Evolutionary conservation across 768 basidiomycete genomes (phyloP).

Genomic region (Hygrophorus russula): DNA sequence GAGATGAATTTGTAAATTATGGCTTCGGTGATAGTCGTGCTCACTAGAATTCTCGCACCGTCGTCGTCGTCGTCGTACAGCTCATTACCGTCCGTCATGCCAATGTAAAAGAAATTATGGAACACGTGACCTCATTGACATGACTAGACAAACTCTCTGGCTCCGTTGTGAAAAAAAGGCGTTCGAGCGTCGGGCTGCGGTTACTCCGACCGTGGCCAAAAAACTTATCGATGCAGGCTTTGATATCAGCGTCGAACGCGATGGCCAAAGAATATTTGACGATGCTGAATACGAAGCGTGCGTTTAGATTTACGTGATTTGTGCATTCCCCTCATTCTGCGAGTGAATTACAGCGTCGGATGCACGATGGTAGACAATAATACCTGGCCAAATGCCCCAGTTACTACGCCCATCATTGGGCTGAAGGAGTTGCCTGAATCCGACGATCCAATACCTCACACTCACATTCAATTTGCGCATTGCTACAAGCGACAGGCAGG

Average conservation of each 20-base stretch:
- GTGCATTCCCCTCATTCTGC: conserved; percentile 1
- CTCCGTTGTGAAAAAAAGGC: conserved; percentile 95
- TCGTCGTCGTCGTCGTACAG: no score
- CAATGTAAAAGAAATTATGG: conserved; percentile 13
- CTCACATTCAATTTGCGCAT: conserved; percentile 97
- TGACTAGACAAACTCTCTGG: conserved; percentile 63
- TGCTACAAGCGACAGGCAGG: conserved; percentile 95
- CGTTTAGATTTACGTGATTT: conserved; percentile 19
- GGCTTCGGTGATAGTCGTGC: conserved; percentile 13
- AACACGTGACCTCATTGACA: conserved; percentile 22
- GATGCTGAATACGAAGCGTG: conserved; percentile 90
- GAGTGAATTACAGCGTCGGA: conserved; percentile 52
- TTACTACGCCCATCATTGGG: conserved; percentile 73
- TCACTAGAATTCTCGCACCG: no score
- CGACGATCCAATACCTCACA: conserved; percentile 75
- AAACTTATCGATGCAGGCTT: conserved; percentile 84
- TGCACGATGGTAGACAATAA: conserved; percentile 83
- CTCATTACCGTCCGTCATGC: no score
- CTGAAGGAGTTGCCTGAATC: conserved; percentile 92
- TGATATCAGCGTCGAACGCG: conserved; percentile 84
- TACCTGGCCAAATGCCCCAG: conserved; percentile 78
- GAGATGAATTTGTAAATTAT: conserved; percentile 10
- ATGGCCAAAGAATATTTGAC: conserved; percentile 88
- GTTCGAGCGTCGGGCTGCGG: conserved; percentile 85
- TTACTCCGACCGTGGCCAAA: conserved; percentile 88